Conservation (phyloP, 2,329 filamentous ascomycete species). For the Acrocalymma vagum region DNA sequence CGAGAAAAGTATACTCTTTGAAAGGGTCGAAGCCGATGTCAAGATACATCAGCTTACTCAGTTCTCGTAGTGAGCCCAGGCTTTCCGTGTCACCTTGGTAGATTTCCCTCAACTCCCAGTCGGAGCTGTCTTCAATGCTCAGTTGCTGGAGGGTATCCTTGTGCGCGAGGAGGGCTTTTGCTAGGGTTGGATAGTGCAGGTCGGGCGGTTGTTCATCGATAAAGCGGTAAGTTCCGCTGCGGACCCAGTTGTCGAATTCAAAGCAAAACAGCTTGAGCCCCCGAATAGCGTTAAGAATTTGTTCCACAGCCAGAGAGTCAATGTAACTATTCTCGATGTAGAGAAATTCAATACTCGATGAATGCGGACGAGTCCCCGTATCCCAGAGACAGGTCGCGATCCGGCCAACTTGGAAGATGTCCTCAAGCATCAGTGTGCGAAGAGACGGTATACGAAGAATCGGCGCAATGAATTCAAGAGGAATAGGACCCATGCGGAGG, state of each 20-base stretch:
- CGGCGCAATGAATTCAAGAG: neutral
- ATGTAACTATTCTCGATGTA: conserved; percentile 7
- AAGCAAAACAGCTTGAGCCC: conserved; percentile 1
- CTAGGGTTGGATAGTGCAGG: conserved; percentile 3
- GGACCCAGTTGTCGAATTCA: conserved; percentile 3
- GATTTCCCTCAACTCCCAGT: neutral
- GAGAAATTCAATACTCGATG: conserved; percentile 3
- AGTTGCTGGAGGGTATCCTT: conserved; percentile 3
- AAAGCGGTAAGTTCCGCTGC: neutral
- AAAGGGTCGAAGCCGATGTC: conserved; percentile 1
- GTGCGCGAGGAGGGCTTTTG: conserved; percentile 2
- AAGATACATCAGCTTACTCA: neutral
- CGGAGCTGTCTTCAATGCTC: neutral
- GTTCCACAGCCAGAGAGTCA: conserved; percentile 2
- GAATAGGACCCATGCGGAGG: neutral
- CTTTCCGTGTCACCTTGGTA: neutral
- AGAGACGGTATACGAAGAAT: conserved; percentile 6
- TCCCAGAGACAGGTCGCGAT: neutral
- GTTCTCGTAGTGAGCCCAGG: conserved; percentile 2
- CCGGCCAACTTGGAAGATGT: neutral
- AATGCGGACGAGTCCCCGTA: neutral
- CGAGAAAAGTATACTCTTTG: too few species aligned
- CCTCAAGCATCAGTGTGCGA: conserved; percentile 4
- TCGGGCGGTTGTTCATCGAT: neutral
- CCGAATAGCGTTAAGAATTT: conserved; percentile 1